A percentile compares a stretch with the other conserved stretches of the same genome.
These are phyloP conservation scores for Knoxdaviesia proteae DNA, from an alignment of 2,329 filamentous ascomycete genomes.

Conservation along the genomic window DNA sequence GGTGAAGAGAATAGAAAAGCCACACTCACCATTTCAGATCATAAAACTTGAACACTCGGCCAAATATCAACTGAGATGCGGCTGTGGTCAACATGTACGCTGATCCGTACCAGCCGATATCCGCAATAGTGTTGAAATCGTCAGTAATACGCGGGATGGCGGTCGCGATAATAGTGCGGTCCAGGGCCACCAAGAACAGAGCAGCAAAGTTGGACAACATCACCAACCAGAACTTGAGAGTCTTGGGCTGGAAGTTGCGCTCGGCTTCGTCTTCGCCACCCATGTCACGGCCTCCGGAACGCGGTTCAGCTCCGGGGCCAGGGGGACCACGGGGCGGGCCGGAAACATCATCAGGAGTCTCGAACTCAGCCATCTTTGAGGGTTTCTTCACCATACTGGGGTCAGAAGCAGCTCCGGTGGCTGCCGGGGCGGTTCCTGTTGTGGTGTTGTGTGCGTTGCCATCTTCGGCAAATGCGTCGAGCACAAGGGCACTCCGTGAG, in stretches of 20 bases:
- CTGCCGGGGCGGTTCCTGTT: too few relatives aligned
- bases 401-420: too few relatives aligned
- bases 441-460: too few relatives aligned
- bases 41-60: constrained; percentile 28
- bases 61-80: constrained; percentile 28
- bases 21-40: constrained; percentile 20
- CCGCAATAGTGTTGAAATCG: constrained; percentile 29
- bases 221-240: constrained; percentile 32
- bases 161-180: constrained; percentile 30
- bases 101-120: constrained; percentile 40
- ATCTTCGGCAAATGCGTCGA: too few relatives aligned
- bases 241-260: constrained; percentile 28
- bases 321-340: too few relatives aligned
- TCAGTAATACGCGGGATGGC: constrained; percentile 30
- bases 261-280: constrained; percentile 9
- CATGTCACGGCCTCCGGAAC: too few relatives aligned
- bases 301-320: too few relatives aligned
- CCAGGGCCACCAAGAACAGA: constrained; percentile 36
- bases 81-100: constrained; percentile 38
- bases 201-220: constrained; percentile 31
- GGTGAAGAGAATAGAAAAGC: neutral
- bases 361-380: too few relatives aligned
- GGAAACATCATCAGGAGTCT: too few relatives aligned
- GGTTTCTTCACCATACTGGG: too few relatives aligned
- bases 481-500: too few relatives aligned